phyloP scores from a whole-genome alignment of 2,329 filamentous ascomycete genomes.

The Dothiorella sarmentorum region DNA sequence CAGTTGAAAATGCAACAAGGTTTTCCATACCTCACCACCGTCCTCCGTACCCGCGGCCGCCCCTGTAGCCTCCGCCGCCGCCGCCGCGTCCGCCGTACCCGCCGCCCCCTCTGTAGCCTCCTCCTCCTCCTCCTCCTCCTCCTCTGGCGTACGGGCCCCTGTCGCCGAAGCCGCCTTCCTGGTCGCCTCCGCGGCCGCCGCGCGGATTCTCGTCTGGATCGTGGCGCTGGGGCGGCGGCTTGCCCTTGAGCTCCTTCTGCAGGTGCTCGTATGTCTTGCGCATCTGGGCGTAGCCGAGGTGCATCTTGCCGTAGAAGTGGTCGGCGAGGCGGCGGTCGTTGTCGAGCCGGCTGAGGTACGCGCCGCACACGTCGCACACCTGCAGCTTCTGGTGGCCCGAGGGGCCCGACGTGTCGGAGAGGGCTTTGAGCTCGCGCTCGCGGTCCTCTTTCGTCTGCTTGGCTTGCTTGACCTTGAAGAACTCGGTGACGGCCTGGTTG shows the following conservation, averaged over 20 bases:
- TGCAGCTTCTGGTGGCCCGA: slow-evolving; percentile 96
- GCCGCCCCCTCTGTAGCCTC: slow-evolving; percentile 28
- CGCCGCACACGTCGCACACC: slow-evolving; percentile 97
- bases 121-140: slow-evolving; percentile 35
- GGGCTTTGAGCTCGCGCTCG: slow-evolving; percentile 82
- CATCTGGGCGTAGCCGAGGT: slow-evolving; percentile 97
- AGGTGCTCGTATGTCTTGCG: slow-evolving; percentile 87
- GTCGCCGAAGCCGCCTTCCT: slow-evolving; percentile 33
- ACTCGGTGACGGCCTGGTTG: slow-evolving; percentile 78
- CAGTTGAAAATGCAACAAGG: slow-evolving; percentile 15
- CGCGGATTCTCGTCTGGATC: slow-evolving; percentile 27
- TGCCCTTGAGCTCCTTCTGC: slow-evolving; percentile 77
- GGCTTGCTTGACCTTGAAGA: slow-evolving; percentile 77
- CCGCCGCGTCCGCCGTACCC: slow-evolving; percentile 50
- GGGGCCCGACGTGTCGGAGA: slow-evolving; percentile 88
- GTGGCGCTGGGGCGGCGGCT: slow-evolving; percentile 56
- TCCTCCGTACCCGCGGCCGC: slow-evolving; percentile 9
- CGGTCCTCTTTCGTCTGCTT: slow-evolving; percentile 77
- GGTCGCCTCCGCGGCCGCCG: slow-evolving; percentile 39
- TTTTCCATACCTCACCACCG: slow-evolving; percentile 19
- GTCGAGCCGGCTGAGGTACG: slow-evolving; percentile 86
- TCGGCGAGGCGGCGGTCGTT: slow-evolving; percentile 92
- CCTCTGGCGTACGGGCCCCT: slow-evolving; percentile 44
- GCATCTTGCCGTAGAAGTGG: slow-evolving; percentile 99
- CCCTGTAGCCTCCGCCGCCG: slow-evolving; percentile 31